These are phyloP conservation scores for Wickerhamiella nectarea DNA, from an alignment of 805 yeast genomes.

Conservation along the genomic window DNA sequence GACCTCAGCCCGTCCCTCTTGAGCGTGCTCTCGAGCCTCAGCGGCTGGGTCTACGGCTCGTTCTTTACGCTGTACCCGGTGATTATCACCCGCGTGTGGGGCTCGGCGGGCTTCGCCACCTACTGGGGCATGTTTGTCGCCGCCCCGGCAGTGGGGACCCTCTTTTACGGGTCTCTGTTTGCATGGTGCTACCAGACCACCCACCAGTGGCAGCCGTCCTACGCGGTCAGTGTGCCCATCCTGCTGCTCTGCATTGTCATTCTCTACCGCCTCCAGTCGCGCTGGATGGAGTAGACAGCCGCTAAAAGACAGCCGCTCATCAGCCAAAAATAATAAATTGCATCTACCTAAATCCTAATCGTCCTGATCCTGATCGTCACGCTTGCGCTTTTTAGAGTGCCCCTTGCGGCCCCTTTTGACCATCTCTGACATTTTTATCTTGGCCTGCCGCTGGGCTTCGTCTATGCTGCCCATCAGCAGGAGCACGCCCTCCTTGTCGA, in stretches of 20 bases:
- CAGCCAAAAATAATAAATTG: no score
- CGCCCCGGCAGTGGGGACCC: slow-evolving; percentile 76
- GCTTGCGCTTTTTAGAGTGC: slow-evolving; percentile 28
- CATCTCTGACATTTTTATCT: slow-evolving; percentile 57
- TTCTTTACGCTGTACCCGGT: slow-evolving; percentile 80
- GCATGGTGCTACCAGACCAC: slow-evolving; percentile 46
- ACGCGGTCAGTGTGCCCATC: slow-evolving; percentile 12
- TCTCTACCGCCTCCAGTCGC: slow-evolving; percentile 9
- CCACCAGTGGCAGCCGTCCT: slow-evolving; percentile 10
- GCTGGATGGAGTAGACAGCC: slow-evolving; percentile 7
- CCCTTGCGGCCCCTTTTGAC: slow-evolving; percentile 35
- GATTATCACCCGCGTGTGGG: slow-evolving; percentile 72
- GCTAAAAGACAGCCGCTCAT: no score
- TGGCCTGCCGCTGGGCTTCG: slow-evolving; percentile 82
- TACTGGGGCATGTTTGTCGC: slow-evolving; percentile 84
- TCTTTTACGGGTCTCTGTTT: slow-evolving; percentile 52
- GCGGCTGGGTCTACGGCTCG: slow-evolving; percentile 71
- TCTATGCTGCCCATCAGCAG: slow-evolving; percentile 78
- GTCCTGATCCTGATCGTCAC: slow-evolving; percentile 36
- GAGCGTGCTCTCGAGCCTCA: slow-evolving; percentile 31
- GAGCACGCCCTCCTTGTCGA: slow-evolving; percentile 62
- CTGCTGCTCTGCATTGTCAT: slow-evolving; percentile 9
- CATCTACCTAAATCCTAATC: slow-evolving; percentile 19
- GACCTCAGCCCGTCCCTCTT: slow-evolving; percentile 18
- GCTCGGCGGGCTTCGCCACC: slow-evolving; percentile 75